Percentiles rank a stretch among this genome's conserved stretches.
phyloP scores from a whole-genome alignment of 371 early-diverging fungal genomes.

The Mucor lusitanicus region DNA sequence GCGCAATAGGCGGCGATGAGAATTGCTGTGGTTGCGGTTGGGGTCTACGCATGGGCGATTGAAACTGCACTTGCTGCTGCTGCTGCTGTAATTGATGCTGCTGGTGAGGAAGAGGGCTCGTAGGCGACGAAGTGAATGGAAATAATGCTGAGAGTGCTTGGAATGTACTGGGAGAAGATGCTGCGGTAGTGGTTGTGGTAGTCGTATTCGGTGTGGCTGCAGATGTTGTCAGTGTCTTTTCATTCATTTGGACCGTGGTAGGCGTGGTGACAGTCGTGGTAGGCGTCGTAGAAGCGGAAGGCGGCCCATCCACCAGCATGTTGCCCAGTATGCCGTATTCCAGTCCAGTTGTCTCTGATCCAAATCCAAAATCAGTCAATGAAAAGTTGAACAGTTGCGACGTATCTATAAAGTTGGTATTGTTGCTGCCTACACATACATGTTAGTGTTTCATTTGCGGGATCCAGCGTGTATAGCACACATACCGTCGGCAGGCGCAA shows the following conservation, averaged over 20 bases:
- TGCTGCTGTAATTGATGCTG: slow-evolving; percentile 15
- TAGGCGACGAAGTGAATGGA: slow-evolving; percentile 10
- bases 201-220: not conserved
- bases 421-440: not conserved
- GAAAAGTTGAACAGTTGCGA: slow-evolving; percentile 34
- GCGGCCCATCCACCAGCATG: slow-evolving; percentile 26
- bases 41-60: not conserved
- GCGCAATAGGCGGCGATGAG: slow-evolving; percentile 1
- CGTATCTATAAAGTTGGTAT: slow-evolving; percentile 18
- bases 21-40: slow-evolving; percentile 17
- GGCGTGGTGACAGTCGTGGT: not conserved
- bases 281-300: not conserved
- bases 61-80: slow-evolving; percentile 8
- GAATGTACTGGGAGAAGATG: not conserved
- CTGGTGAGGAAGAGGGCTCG: slow-evolving; percentile 6
- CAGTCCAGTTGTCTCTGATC: slow-evolving; percentile 44
- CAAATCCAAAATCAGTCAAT: slow-evolving; percentile 44
- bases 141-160: slow-evolving; percentile 9
- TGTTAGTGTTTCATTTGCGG: too few relatives aligned
- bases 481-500: slow-evolving; percentile 26
- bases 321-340: slow-evolving; percentile 49
- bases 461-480: not conserved
- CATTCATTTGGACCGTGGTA: not conserved
- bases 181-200: not conserved
- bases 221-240: not conserved